Evolutionary conservation across 2,329 filamentous ascomycete genomes (phyloP).

Genomic region (Ceratocystis papillata): DNA sequence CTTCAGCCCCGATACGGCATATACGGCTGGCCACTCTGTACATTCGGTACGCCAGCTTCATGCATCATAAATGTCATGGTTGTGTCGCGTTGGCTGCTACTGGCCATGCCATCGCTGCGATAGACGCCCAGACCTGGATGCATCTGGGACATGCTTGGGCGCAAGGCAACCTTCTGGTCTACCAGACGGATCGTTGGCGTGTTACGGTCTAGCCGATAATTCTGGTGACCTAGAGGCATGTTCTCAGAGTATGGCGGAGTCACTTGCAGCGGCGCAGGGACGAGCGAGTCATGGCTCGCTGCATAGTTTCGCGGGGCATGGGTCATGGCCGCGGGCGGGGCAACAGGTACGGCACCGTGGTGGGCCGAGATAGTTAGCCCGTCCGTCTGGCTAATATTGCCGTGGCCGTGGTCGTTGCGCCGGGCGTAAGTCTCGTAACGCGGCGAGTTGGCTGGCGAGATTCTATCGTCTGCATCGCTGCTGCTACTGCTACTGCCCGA

Average conservation of each 20-base stretch:
- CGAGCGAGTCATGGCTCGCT: conserved; percentile 18
- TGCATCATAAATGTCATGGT: conserved; percentile 47
- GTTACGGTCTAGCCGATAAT: not conserved
- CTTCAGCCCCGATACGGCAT: conserved; percentile 32
- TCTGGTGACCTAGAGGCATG: conserved; percentile 26
- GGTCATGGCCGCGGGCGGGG: conserved; percentile 21
- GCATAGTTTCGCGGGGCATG: not conserved
- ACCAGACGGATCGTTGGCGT: conserved; percentile 22
- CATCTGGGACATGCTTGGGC: conserved; percentile 31
- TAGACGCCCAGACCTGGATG: conserved; percentile 27
- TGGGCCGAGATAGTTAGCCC: conserved; percentile 20
- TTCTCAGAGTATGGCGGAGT: conserved; percentile 35
- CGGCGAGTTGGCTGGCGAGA: conserved; percentile 21
- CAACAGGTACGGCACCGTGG: conserved; percentile 22
- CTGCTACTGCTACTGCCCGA: conserved; percentile 9
- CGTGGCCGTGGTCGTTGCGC: conserved; percentile 4
- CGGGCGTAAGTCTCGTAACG: conserved; percentile 19
- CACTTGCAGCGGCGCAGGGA: conserved; percentile 26
- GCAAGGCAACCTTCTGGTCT: conserved; percentile 25
- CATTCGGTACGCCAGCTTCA: conserved; percentile 36
- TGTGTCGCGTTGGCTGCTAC: conserved; percentile 32
- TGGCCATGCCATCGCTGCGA: conserved; percentile 24
- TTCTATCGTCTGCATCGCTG: not conserved
- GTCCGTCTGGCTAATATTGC: conserved; percentile 13
- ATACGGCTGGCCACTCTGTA: conserved; percentile 36